Evolutionary conservation across 2,329 filamentous ascomycete genomes (phyloP).

Genomic region (Monilinia polystroma): DNA sequence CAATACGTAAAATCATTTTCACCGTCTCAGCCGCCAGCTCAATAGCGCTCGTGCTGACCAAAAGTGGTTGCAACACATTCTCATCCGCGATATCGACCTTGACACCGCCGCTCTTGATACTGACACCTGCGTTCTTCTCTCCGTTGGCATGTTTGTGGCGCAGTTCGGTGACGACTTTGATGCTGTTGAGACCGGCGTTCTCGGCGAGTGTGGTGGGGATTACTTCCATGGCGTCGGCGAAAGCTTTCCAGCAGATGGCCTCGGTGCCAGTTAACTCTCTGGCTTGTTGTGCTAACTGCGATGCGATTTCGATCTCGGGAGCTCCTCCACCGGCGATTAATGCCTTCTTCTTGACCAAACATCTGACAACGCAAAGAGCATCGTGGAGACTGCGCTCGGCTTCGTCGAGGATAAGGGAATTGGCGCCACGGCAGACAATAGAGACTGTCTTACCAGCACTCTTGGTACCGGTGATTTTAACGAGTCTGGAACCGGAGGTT

Average conservation of each 20-base stretch:
- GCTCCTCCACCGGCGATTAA: constrained; percentile 95
- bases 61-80: constrained; percentile 91
- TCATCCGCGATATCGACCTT: constrained; percentile 96
- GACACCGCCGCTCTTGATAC: constrained; percentile 95
- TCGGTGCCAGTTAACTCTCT: constrained; percentile 87
- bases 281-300: constrained; percentile 77
- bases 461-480: constrained; percentile 93
- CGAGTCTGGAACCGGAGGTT: constrained; percentile 82
- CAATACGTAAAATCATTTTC: constrained; percentile 50
- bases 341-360: constrained; percentile 99
- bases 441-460: constrained; percentile 84
- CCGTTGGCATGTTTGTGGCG: constrained; percentile 92
- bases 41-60: constrained; percentile 96
- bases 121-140: constrained; percentile 93
- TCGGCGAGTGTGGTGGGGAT: constrained; percentile 95
- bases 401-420: constrained; percentile 91
- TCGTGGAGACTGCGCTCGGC: constrained; percentile 96
- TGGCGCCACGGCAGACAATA: constrained; percentile 91
- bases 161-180: constrained; percentile 96
- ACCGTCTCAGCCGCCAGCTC: constrained; percentile 97
- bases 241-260: constrained; percentile 98
- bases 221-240: constrained; percentile 95
- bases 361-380: constrained; percentile 94
- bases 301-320: constrained; percentile 93
- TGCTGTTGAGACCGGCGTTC: constrained; percentile 96